phyloP scores from a whole-genome alignment of 257 asterid species.

The Verbascum thapsus region DNA sequence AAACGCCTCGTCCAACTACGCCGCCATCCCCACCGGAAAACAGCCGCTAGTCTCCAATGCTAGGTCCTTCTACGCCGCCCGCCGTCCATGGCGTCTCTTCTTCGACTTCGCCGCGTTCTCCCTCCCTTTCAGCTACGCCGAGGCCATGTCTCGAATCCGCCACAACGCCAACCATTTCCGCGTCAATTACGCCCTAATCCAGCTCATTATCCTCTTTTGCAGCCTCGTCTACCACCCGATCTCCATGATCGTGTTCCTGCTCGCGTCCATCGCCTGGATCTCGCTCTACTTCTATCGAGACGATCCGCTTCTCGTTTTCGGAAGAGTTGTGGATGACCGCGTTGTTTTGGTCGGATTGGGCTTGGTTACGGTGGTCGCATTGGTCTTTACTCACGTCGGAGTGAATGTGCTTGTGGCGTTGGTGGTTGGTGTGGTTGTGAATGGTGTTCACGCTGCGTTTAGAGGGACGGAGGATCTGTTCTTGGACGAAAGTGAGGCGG shows the following conservation, averaged over 20 bases:
- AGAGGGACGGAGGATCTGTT: constrained; percentile 76
- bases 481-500: constrained; percentile 75
- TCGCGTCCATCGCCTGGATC: constrained; percentile 55
- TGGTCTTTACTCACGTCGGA: constrained; percentile 67
- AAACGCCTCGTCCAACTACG: constrained; percentile 37
- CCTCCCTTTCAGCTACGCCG: constrained; percentile 60
- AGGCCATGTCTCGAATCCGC: constrained; percentile 64
- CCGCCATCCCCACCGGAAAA: constrained; percentile 35
- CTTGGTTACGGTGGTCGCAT: constrained; percentile 63
- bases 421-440: constrained; percentile 54
- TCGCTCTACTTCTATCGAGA: constrained; percentile 61
- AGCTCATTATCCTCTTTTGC: constrained; percentile 65
- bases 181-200: constrained; percentile 64
- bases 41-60: constrained; percentile 45
- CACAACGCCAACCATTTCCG: constrained; percentile 77
- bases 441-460: constrained; percentile 58
- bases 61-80: constrained; percentile 46
- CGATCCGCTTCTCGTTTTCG: constrained; percentile 51
- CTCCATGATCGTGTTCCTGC: constrained; percentile 77
- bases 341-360: constrained; percentile 53
- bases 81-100: constrained; percentile 76
- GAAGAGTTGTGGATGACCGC: constrained; percentile 57
- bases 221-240: constrained; percentile 79
- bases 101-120: constrained; percentile 52
- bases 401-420: constrained; percentile 71